These are phyloP conservation scores for Ophiosphaerella korrae DNA, from an alignment of 2,329 filamentous ascomycete genomes.

Conservation along the genomic window DNA sequence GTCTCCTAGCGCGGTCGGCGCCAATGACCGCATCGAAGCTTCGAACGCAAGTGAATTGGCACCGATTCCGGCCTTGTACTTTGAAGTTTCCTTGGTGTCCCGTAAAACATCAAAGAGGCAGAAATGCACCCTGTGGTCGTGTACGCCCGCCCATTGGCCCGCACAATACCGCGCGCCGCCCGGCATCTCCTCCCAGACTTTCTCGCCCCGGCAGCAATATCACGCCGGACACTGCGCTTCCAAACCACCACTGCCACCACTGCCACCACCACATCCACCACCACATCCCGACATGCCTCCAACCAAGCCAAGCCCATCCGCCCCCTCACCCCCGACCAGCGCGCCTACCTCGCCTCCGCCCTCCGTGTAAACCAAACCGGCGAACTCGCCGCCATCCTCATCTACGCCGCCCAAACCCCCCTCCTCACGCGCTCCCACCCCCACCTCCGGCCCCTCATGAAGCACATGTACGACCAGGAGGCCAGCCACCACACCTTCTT, in stretches of 20 bases:
- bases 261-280: slow-evolving; percentile 7
- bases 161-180: slow-evolving; percentile 7
- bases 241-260: slow-evolving; percentile 15
- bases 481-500: slow-evolving; percentile 84
- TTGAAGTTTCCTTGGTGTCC: no score
- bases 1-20: slow-evolving; percentile 10
- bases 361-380: slow-evolving; percentile 97
- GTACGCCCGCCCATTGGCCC: slow-evolving; percentile 22
- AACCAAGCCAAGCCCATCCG: slow-evolving; percentile 21
- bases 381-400: slow-evolving; percentile 93
- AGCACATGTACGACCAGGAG: slow-evolving; percentile 98
- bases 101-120: not conserved
- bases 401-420: slow-evolving; percentile 88
- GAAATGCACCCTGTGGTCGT: slow-evolving; percentile 24
- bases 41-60: no score
- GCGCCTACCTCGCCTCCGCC: slow-evolving; percentile 46
- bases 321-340: slow-evolving; percentile 39
- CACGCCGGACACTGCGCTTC: slow-evolving; percentile 17
- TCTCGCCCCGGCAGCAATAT: slow-evolving; percentile 30
- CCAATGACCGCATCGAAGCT: slow-evolving; percentile 7
- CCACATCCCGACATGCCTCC: slow-evolving; percentile 10
- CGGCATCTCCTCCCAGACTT: slow-evolving; percentile 28
- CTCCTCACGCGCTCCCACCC: slow-evolving; percentile 80
- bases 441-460: slow-evolving; percentile 87
- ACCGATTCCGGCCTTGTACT: no score